Evolutionary conservation across 2,329 filamentous ascomycete species (phyloP).

Genomic region (Colletotrichum higginsianum): DNA sequence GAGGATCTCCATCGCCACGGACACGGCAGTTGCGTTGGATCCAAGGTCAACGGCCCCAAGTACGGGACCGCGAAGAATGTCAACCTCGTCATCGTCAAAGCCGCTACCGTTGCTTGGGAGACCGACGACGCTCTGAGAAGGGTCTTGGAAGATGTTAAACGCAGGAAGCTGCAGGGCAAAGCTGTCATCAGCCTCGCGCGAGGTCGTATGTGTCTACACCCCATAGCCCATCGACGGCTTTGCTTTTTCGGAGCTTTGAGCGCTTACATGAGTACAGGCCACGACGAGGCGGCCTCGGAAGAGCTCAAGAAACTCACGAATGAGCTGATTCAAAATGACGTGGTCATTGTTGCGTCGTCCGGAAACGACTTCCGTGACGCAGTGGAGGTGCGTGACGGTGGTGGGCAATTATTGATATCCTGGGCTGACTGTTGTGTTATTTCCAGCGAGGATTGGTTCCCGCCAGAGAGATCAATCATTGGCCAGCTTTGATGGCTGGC

Average conservation of each 20-base stretch:
- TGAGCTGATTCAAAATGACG: background rate
- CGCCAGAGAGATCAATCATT: background rate
- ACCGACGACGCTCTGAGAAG: background rate
- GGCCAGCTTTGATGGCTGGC: background rate
- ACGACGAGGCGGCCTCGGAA: too few relatives aligned
- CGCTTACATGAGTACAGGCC: too few relatives aligned
- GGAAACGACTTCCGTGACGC: background rate
- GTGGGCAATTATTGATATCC: too few relatives aligned
- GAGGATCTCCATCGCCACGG: background rate
- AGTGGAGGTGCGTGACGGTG: background rate
- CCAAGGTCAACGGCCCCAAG: constrained; percentile 12
- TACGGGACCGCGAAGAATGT: constrained; percentile 6
- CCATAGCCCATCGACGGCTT: too few relatives aligned
- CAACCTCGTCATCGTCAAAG: constrained; percentile 2
- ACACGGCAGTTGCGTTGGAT: constrained; percentile 4
- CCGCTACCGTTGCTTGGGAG: background rate
- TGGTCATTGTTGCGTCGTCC: background rate
- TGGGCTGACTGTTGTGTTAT: too few relatives aligned
- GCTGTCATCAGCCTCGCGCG: background rate
- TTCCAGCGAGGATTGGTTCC: background rate
- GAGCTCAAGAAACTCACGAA: background rate
- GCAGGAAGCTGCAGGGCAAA: background rate
- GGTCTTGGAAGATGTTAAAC: background rate
- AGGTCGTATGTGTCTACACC: too few relatives aligned
- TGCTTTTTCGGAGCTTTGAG: too few relatives aligned